Evolutionary conservation across 495 filamentous ascomycete genomes (phyloP), one percentile per base, ranked within the genome.

Genomic region (Tuber brumale): DNA sequence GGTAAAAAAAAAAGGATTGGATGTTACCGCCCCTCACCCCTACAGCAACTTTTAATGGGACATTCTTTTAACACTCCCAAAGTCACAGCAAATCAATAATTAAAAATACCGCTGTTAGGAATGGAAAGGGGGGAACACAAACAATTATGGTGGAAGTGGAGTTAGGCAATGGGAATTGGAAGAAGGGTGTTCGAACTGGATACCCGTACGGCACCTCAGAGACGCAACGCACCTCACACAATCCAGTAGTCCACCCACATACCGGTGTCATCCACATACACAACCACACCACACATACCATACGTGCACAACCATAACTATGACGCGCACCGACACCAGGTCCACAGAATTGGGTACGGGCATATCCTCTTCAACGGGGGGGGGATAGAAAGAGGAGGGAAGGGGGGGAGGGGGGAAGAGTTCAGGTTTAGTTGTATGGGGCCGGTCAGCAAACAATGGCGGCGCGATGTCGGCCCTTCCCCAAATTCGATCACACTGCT

Each of bases 311-410:
- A 79, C 78, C 73, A 77, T 73, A 80, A 77, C 78, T 80, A 80
- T 80, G 78, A 80, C 78, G 78, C 78, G 76, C 73, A 79, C 75
- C 75, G 76, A 79, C 75, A 74, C 78, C 78, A 80, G 78, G 78
- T 69, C 78, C 78, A 70, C 76, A 80, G 78, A 80, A 80, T 80
- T 80, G 78, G 78, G 79, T 45, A 73, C 76, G 77, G 77, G 66
- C 78, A 80, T 79, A 79, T 80, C 57, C 70, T 75, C 76, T 70
- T 75, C 76, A 69, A 80, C 78, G 75, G 78, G 78, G 77, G 78
- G 77, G 73, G 27, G 35, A 66, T 66, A 4, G 57, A 14, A 35
- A 66, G 12, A 31, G 51, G 10, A 61, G 27, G 57, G 57, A 31
- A 31, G 57, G 57, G 14, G 48, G 57, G 27, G 57, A 12, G 57